Evolutionary conservation across 2,329 filamentous ascomycete genomes (phyloP).

Genomic region (Helicocarpus griseus): DNA sequence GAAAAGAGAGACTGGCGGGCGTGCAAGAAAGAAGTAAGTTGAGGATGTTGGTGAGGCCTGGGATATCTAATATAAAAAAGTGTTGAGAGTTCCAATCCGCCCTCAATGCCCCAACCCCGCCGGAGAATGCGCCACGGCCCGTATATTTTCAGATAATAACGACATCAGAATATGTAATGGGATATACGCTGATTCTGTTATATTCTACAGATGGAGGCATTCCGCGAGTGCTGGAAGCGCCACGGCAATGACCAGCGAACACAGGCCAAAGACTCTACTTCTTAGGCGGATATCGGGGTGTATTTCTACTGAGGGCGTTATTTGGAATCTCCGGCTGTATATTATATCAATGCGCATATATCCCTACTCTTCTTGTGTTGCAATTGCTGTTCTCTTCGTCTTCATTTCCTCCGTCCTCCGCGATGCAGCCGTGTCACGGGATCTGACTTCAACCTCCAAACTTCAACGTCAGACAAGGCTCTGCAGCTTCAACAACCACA

Average conservation of each 20-base stretch:
- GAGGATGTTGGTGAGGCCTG: neutral
- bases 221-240: slow-evolving; percentile 83
- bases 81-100: neutral
- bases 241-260: slow-evolving; percentile 82
- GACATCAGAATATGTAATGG: no score
- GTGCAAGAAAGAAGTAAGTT: slow-evolving; percentile 78
- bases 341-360: neutral
- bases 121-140: neutral
- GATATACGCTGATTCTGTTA: neutral
- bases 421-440: neutral
- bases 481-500: neutral
- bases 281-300: slow-evolving; percentile 18
- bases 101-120: neutral
- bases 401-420: neutral
- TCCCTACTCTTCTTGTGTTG: neutral
- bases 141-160: no score
- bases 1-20: slow-evolving; percentile 92
- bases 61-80: neutral
- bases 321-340: neutral
- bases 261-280: slow-evolving; percentile 54
- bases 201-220: slow-evolving; percentile 66
- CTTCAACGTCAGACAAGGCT: neutral
- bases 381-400: neutral
- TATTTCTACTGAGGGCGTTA: neutral
- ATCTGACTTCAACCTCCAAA: neutral